Conservation (phyloP, 2,329 filamentous ascomycete species). For the Chaetomiaceae sp. region DNA sequence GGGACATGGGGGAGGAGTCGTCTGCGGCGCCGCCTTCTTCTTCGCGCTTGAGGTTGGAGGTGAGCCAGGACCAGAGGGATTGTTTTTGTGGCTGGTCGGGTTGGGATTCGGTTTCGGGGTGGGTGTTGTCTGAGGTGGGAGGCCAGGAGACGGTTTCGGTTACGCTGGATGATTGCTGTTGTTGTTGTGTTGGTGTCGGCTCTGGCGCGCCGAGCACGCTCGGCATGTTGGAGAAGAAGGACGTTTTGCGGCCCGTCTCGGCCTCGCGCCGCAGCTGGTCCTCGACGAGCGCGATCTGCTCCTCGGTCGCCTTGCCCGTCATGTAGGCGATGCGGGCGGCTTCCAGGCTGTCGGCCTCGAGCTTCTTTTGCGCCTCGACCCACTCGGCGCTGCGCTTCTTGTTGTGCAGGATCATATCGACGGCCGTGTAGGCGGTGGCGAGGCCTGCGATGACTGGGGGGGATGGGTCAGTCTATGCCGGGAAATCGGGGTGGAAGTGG, state of each 20-base stretch:
- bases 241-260: constrained; percentile 26
- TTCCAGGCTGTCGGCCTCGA: constrained; percentile 52
- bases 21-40: constrained; percentile 30
- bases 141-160: constrained; percentile 21
- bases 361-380: constrained; percentile 49
- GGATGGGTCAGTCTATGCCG: neutral
- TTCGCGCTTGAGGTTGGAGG: constrained; percentile 37
- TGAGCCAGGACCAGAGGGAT: constrained; percentile 35
- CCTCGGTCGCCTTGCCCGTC: constrained; percentile 52
- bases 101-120: neutral
- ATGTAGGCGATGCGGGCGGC: constrained; percentile 58
- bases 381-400: constrained; percentile 57
- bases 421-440: constrained; percentile 55
- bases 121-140: neutral
- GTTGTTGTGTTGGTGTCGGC: constrained; percentile 2
- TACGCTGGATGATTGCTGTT: neutral
- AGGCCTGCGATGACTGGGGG: constrained; percentile 43
- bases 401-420: constrained; percentile 60
- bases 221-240: constrained; percentile 41
- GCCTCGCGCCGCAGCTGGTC: constrained; percentile 49
- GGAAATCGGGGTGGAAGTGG: neutral
- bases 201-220: constrained; percentile 45
- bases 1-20: constrained; percentile 11
- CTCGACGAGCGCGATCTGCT: constrained; percentile 54
- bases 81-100: neutral